A percentile compares a stretch with the other conserved stretches of the same genome.
phyloP scores from a whole-genome alignment of 1,139 yeast species.

The Geotrichum aggregatum region DNA sequence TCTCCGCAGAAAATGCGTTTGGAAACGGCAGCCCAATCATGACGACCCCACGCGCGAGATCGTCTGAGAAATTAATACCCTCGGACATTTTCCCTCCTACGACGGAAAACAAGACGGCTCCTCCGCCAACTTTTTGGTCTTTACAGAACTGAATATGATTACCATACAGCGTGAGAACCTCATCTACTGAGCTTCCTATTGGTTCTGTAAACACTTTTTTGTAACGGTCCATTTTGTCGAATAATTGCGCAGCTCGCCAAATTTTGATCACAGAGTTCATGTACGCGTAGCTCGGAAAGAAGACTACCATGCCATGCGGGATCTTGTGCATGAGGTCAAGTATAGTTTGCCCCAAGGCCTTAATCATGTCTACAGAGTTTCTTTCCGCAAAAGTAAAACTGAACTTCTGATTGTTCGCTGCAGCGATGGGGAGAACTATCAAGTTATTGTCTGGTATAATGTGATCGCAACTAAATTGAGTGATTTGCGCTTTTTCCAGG shows the following conservation, averaged over 20 bases:
- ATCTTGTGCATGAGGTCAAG: slow-evolving; percentile 44
- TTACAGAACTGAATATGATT: slow-evolving; percentile 26
- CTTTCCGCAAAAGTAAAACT: slow-evolving; percentile 71
- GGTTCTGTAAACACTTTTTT: slow-evolving; percentile 54
- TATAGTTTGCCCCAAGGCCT: slow-evolving; percentile 52
- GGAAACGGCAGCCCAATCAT: slow-evolving; percentile 93
- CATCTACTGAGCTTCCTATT: slow-evolving; percentile 39
- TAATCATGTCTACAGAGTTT: slow-evolving; percentile 46
- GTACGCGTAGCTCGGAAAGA: slow-evolving; percentile 82
- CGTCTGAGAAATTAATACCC: slow-evolving; percentile 87
- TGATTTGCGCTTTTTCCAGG: slow-evolving; percentile 42
- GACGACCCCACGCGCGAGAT: slow-evolving; percentile 78
- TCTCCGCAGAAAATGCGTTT: slow-evolving; percentile 76
- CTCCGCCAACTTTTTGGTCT: background rate
- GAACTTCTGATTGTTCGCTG: slow-evolving; percentile 38
- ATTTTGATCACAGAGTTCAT: slow-evolving; percentile 46
- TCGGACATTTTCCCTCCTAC: slow-evolving; percentile 94
- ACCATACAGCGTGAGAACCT: slow-evolving; percentile 51
- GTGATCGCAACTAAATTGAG: slow-evolving; percentile 73
- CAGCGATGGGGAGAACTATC: slow-evolving; percentile 52
- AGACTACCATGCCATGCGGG: slow-evolving; percentile 75
- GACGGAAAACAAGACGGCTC: slow-evolving; percentile 70
- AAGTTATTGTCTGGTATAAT: slow-evolving; percentile 71
- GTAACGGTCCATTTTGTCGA: slow-evolving; percentile 20
- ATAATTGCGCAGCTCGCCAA: slow-evolving; percentile 46